These are phyloP conservation scores for Phytopythium chamaehyphon DNA, from an alignment of 352 stramenopile species.

Conservation along the genomic window DNA sequence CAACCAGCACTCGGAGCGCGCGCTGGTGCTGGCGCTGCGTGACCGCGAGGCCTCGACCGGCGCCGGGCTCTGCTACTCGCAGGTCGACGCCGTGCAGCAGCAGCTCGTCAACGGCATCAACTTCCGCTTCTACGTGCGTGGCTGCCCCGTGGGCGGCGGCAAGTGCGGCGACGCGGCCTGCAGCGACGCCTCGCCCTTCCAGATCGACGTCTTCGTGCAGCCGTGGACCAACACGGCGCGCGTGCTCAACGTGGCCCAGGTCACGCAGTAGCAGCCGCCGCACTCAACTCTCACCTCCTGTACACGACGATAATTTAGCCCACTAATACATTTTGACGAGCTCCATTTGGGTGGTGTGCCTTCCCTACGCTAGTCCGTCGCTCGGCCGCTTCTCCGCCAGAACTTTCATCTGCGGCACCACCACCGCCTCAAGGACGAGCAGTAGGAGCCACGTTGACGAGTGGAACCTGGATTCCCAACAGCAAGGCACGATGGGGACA, in stretches of 20 bases:
- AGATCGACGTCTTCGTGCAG: constrained; percentile 46
- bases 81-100: constrained; percentile 41
- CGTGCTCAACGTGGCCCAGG: constrained; percentile 28
- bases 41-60: constrained; percentile 11
- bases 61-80: constrained; percentile 33
- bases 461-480: no score
- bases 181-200: constrained; percentile 19
- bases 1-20: constrained; percentile 24
- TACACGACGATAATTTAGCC: no score
- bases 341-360: no score
- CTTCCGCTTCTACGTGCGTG: constrained; percentile 48
- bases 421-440: no score
- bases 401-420: no score
- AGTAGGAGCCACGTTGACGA: no score
- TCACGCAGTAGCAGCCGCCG: no score
- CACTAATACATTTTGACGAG: no score
- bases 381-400: no score
- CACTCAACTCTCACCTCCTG: no score
- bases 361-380: no score
- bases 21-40: constrained; percentile 31
- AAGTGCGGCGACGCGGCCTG: constrained; percentile 18
- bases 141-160: constrained; percentile 25
- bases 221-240: constrained; percentile 38
- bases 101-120: constrained; percentile 65
- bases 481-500: no score